Conservation (phyloP, 1,139 yeast genomes). For the Candida sanyaensis region DNA sequence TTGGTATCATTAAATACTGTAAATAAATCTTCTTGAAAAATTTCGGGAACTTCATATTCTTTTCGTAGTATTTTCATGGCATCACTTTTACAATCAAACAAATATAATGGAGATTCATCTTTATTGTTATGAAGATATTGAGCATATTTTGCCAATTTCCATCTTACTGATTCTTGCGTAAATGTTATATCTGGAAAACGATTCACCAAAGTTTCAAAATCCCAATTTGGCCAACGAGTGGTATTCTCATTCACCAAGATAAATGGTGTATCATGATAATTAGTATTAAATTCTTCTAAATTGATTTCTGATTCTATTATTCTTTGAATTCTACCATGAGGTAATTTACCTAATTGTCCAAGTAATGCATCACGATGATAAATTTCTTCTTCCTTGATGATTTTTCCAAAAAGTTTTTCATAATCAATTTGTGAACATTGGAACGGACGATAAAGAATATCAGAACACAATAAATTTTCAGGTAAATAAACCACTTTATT, state of each 20-base stretch:
- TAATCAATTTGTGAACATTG: conserved; percentile 77
- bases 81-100: conserved; percentile 74
- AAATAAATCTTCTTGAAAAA: conserved; percentile 55
- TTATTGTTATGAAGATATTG: conserved; percentile 60
- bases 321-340: conserved; percentile 46
- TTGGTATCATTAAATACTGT: conserved; percentile 34
- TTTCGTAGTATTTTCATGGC: conserved; percentile 60
- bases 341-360: conserved; percentile 22
- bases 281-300: conserved; percentile 43
- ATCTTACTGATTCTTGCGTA: conserved; percentile 82
- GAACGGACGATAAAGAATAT: conserved; percentile 72
- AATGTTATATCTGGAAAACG: conserved; percentile 64
- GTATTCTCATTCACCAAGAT: conserved; percentile 47
- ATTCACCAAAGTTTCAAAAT: conserved; percentile 45
- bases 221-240: conserved; percentile 72
- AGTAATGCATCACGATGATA: conserved; percentile 26
- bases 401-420: conserved; percentile 41
- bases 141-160: conserved; percentile 66
- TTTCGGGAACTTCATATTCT: conserved; percentile 57
- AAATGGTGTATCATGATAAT: conserved; percentile 63
- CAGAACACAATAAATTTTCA: conserved; percentile 47
- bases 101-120: conserved; percentile 83
- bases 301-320: conserved; percentile 44
- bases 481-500: conserved; percentile 43
- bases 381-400: conserved; percentile 49